Evolutionary conservation across 345 rosid genomes (phyloP), one percentile per base, ranked within the genome.

Genomic region (Acer yangbiense): DNA sequence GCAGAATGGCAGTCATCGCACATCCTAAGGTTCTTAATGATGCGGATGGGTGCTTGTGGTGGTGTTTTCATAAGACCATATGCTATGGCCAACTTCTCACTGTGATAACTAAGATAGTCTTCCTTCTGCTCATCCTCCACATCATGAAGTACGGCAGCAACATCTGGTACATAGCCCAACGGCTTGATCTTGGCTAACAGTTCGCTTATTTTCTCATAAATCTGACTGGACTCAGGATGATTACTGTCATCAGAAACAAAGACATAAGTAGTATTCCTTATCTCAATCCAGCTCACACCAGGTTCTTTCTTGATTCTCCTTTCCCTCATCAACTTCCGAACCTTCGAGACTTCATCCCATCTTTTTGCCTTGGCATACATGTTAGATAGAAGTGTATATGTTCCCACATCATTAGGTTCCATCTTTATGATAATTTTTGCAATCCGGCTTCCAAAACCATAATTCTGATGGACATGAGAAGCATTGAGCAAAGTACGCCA

Each of bases 1-100:
- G 98, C 96, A 73, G 89, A 85, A 82, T 93, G 97, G 88, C 98
- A 95, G 79, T 95, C 98, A 76, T 88, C 92, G 75, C 97, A 93
- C 69, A 93, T 90, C 85, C 97, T 92, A 58, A 93, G 84, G 77
- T 89, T 95, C 84, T 92, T 92, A 63, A 86, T 86, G 65, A 93
- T 90, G 25, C 82, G 73, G 71, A 95, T 82, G 9, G 94, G 88
- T 74, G 91, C 91, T 66, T 77, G 85, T 55, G 86, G 65, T 4
- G 95, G 94, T 16, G 86, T 78, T 83, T 88, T 91, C 87, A 95
- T 76, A 43, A 93, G 84, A 63, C 94, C 97, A 74, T 92, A 93
- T 1, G 94, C 93, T 70, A 94, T 82, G 73, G 97, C 97, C 84
- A 94, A 77, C 88, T 94, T 91, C 86, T 94, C 96, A 52, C 96